Evolutionary conservation across 2,329 filamentous ascomycete species (phyloP).

Genomic region (Aspergillus niger): DNA sequence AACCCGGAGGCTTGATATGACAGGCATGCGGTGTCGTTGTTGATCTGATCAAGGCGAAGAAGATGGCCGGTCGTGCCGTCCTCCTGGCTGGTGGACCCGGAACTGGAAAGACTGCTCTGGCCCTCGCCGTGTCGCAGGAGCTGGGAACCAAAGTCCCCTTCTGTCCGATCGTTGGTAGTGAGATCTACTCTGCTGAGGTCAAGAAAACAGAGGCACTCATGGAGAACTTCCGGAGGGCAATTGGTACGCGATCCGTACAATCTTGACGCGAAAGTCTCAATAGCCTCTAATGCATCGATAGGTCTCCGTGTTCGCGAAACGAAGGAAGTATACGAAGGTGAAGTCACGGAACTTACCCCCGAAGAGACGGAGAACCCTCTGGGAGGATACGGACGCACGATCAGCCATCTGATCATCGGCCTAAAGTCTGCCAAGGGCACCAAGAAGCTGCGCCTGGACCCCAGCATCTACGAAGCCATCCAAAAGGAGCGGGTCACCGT

Average conservation of each 20-base stretch:
- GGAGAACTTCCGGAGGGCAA: constrained; percentile 98
- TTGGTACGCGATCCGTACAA: constrained; percentile 58
- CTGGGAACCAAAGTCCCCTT: constrained; percentile 98
- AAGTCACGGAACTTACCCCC: constrained; percentile 95
- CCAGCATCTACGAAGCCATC: constrained; percentile 98
- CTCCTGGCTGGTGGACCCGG: constrained; percentile 91
- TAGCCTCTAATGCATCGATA: constrained; percentile 26
- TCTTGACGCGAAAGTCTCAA: neutral
- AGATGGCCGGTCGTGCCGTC: constrained; percentile 95
- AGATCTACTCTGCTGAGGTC: constrained; percentile 96
- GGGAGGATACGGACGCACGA: constrained; percentile 95
- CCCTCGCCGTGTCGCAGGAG: constrained; percentile 93
- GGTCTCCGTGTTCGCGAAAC: constrained; percentile 92
- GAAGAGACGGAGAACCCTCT: constrained; percentile 98
- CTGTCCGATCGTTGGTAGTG: constrained; percentile 95
- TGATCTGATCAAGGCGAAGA: constrained; percentile 92
- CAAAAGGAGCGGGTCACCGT: constrained; percentile 96
- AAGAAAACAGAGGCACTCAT: constrained; percentile 99
- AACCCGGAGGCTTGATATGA: constrained; percentile 38
- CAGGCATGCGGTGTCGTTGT: constrained; percentile 91
- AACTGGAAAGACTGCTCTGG: constrained; percentile 95
- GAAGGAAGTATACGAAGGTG: constrained; percentile 98
- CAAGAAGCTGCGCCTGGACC: constrained; percentile 95
- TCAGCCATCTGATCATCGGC: constrained; percentile 91
- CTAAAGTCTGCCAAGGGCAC: constrained; percentile 94